phyloP scores from a whole-genome alignment of 371 early-diverging fungal species.

The Circinella umbellata region DNA sequence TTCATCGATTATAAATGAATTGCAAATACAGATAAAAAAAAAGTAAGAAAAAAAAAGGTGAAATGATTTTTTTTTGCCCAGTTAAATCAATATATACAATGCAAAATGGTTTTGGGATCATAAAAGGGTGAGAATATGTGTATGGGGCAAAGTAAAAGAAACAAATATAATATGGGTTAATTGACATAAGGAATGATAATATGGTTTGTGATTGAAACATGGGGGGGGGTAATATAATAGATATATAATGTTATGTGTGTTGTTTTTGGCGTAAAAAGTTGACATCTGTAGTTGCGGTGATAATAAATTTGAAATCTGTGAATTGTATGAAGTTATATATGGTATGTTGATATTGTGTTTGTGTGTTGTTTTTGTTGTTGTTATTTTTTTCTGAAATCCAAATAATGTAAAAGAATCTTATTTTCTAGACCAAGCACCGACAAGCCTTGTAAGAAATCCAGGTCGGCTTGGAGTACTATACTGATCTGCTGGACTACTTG shows the following conservation, averaged over 20 bases:
- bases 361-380: no score
- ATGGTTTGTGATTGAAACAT: background rate
- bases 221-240: background rate
- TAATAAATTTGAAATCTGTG: background rate
- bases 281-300: no score
- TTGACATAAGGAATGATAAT: background rate
- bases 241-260: no score
- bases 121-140: no score
- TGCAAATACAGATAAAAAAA: background rate
- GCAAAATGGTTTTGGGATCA: background rate
- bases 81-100: slow-evolving; percentile 4
- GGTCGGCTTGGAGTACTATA: slow-evolving; percentile 16
- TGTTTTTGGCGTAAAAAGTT: no score
- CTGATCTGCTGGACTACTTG: slow-evolving; percentile 22
- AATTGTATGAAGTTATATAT: background rate
- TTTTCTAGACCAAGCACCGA: slow-evolving; percentile 37
- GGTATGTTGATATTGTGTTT: background rate
- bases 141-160: background rate
- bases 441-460: slow-evolving; percentile 38
- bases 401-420: slow-evolving; percentile 2
- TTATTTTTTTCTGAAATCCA: no score
- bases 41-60: background rate
- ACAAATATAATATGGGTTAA: background rate
- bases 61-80: background rate
- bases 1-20: background rate